Percentiles rank a stretch among this genome's conserved stretches.
Conservation (phyloP, 345 rosid genomes). For the Salix brachista region DNA sequence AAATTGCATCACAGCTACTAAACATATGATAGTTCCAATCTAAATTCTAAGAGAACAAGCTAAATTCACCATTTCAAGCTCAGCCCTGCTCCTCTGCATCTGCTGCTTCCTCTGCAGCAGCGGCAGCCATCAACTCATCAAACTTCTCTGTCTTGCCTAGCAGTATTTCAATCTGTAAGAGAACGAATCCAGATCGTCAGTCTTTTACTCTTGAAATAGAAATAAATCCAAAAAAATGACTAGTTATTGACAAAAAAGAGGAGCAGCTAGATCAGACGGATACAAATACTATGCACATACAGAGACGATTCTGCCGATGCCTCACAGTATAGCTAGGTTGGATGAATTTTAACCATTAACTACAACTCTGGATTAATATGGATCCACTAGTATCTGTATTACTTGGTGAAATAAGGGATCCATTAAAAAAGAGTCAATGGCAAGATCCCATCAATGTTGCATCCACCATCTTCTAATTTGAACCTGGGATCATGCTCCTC, state of each 20-base stretch:
- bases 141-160: slow-evolving; percentile 64
- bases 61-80: slow-evolving; percentile 8
- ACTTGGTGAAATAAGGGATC: not conserved
- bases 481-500: not conserved
- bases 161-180: slow-evolving; percentile 53
- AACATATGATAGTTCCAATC: slow-evolving; percentile 11
- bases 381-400: not conserved
- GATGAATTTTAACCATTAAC: not conserved
- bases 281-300: not conserved
- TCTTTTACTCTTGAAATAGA: not conserved
- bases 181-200: not conserved
- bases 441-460: not conserved
- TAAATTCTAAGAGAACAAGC: slow-evolving; percentile 1
- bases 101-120: slow-evolving; percentile 50
- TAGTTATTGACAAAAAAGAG: not conserved
- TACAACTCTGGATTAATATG: not conserved
- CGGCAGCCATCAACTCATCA: slow-evolving; percentile 72
- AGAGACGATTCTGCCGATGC: not conserved
- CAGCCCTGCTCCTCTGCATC: slow-evolving; percentile 48
- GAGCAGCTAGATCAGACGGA: not conserved
- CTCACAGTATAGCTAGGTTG: not conserved
- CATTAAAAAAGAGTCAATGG: not conserved
- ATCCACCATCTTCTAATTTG: not conserved
- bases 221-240: not conserved
- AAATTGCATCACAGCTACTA: slow-evolving; percentile 3